Conservation (phyloP, 2,329 filamentous ascomycete genomes). For the Microsporum canis region DNA sequence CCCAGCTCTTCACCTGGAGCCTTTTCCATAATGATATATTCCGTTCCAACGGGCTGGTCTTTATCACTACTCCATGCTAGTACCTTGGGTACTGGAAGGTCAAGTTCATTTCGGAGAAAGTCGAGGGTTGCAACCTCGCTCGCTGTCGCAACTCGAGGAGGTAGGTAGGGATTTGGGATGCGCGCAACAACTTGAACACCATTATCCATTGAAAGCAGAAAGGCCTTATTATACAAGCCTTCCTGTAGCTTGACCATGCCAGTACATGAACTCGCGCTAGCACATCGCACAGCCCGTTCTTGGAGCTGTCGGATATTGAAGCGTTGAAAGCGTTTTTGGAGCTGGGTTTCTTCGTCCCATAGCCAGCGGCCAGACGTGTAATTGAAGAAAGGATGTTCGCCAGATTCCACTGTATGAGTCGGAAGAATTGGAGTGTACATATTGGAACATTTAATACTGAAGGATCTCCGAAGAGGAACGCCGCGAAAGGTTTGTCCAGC, state of each 20-base stretch:
- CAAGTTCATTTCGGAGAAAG: slow-evolving; percentile 21
- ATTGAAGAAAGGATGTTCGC: slow-evolving; percentile 8
- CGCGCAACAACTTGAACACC: slow-evolving; percentile 18
- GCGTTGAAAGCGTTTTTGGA: slow-evolving; percentile 18
- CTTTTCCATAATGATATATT: slow-evolving; percentile 36
- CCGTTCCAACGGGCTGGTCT: slow-evolving; percentile 31
- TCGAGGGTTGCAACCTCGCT: slow-evolving; percentile 32
- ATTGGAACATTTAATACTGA: too few species aligned
- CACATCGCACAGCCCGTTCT: background rate
- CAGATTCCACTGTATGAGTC: too few species aligned
- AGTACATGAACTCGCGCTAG: background rate
- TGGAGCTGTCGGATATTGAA: slow-evolving; percentile 25
- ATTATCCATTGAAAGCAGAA: slow-evolving; percentile 18
- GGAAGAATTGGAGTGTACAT: too few species aligned
- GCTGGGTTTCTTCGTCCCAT: slow-evolving; percentile 22
- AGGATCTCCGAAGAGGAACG: too few species aligned
- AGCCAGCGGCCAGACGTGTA: slow-evolving; percentile 22
- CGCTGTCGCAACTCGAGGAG: slow-evolving; percentile 21
- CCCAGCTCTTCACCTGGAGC: slow-evolving; percentile 24
- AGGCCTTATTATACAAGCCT: slow-evolving; percentile 21
- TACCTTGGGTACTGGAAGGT: slow-evolving; percentile 29
- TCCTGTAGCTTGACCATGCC: slow-evolving; percentile 22
- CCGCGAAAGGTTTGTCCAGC: too few species aligned
- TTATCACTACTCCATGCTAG: slow-evolving; percentile 26
- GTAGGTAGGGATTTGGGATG: slow-evolving; percentile 19